Conservation (phyloP, 2,329 filamentous ascomycete genomes). For the Talaromyces sp. region DNA sequence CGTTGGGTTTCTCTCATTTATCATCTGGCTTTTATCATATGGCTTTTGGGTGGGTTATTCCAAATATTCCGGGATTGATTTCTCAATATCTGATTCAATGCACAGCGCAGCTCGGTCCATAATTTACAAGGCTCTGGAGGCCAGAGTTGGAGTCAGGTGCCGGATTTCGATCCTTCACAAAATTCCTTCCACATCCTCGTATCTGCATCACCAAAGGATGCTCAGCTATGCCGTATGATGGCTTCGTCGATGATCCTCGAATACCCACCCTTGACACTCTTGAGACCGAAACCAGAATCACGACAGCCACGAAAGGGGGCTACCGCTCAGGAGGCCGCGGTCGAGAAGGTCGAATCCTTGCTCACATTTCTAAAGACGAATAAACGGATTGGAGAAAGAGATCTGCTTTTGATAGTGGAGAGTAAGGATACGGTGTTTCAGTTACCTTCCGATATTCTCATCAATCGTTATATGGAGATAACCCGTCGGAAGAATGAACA, state of each 20-base stretch:
- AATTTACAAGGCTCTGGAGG: slow-evolving; percentile 5
- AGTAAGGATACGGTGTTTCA: slow-evolving; percentile 62
- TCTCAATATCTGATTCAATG: neutral
- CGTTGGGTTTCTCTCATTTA: neutral
- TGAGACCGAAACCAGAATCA: slow-evolving; percentile 41
- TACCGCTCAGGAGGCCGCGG: slow-evolving; percentile 39
- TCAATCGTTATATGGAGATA: slow-evolving; percentile 57
- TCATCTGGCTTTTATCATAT: slow-evolving; percentile 1
- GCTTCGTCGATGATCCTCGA: slow-evolving; percentile 55
- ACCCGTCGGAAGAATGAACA: slow-evolving; percentile 50
- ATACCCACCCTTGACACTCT: slow-evolving; percentile 54
- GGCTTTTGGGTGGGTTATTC: neutral
- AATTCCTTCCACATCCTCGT: slow-evolving; percentile 53
- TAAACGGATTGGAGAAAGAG: slow-evolving; percentile 50
- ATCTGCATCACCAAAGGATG: slow-evolving; percentile 44
- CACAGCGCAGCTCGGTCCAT: neutral
- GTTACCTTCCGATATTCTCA: slow-evolving; percentile 57
- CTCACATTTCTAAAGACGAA: slow-evolving; percentile 46
- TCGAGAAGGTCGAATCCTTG: slow-evolving; percentile 43
- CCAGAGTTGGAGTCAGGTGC: slow-evolving; percentile 27
- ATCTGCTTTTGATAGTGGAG: slow-evolving; percentile 60
- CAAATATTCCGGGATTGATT: neutral
- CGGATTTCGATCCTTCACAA: slow-evolving; percentile 30
- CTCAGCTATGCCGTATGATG: slow-evolving; percentile 53
- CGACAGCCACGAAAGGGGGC: slow-evolving; percentile 19